Base-by-base conservation (phyloP, 768 basidiomycete species). In the Tremella yokohamensis region DNA sequence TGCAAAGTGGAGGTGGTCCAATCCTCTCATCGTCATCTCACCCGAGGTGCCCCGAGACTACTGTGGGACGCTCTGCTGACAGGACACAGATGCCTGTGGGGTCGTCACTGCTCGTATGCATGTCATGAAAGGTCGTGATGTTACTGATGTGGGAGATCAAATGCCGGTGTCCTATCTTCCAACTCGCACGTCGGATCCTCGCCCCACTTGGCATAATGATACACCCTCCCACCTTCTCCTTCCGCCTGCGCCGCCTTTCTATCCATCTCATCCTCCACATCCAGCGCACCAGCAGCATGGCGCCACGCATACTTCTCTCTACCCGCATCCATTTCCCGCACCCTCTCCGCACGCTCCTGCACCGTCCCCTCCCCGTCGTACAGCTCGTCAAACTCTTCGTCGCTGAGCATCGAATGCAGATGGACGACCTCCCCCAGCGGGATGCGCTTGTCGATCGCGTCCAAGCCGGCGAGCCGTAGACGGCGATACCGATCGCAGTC, bases 401-500 rank as follows among this genome's bases (percentile, higher is more conserved):
- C 40, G 20, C 26, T 20, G 22, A 59, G 22, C 29, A 53, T 22
- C 15, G 58, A 19, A 38, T 54, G 42, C 16, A 25, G 20, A 29
- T 59, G 58, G 22, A 54, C 12, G 18, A 54, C 45, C n/a, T 26
- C 15, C 3, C 52, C 58, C 11, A 59, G 54, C 12, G 52, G 25
- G 11, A 19, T 6, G 16, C 24, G 24, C 18, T 48, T 49, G 26
- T 60, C 40, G 20, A 34, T 39, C 7, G 26, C 47, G 20, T 19
- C 19, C 18, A 49, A 44, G 11, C 59, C 59, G 11, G 59, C 59
- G 13, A 60, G 55, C 16, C 59, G 54, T 9, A 60, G 26, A 20
- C 59, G 54, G 22, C 47, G 29, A 26, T 60, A 60, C 29, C 59
- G 42, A 49, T 60, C 59, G 54, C 59, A 60, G 26, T 60, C 59